These are phyloP conservation scores for Amorphotheca resinae DNA, from an alignment of 495 filamentous ascomycete genomes.

Conservation along the genomic window DNA sequence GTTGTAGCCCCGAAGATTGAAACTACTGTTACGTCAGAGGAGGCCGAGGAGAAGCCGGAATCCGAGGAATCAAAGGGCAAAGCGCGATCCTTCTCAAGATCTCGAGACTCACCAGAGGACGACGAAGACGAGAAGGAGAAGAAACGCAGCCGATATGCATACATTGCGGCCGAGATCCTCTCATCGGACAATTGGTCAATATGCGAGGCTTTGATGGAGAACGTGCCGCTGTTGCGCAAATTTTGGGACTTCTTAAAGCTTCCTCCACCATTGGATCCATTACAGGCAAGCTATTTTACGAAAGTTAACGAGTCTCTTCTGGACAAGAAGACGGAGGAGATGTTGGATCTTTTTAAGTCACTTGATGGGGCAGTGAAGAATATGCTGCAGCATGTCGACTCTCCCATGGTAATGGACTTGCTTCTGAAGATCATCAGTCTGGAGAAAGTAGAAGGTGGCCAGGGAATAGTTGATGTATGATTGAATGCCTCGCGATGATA, in stretches of 20 bases:
- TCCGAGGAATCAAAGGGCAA: slow-evolving; percentile 31
- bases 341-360: slow-evolving; percentile 78
- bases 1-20: slow-evolving; percentile 65
- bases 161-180: slow-evolving; percentile 81
- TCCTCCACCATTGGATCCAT: slow-evolving; percentile 68
- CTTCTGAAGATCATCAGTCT: slow-evolving; percentile 94
- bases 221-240: slow-evolving; percentile 56
- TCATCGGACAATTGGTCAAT: slow-evolving; percentile 97
- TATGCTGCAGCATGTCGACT: slow-evolving; percentile 90
- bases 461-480: slow-evolving; percentile 87
- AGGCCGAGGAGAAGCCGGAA: slow-evolving; percentile 28
- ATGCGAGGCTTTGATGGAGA: slow-evolving; percentile 80
- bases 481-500: neutral
- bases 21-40: slow-evolving; percentile 42
- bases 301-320: slow-evolving; percentile 95
- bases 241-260: slow-evolving; percentile 88
- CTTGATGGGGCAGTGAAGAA: slow-evolving; percentile 68
- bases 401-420: slow-evolving; percentile 97
- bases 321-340: slow-evolving; percentile 95
- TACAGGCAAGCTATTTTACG: slow-evolving; percentile 95
- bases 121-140: slow-evolving; percentile 70
- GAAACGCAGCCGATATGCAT: slow-evolving; percentile 80
- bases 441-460: slow-evolving; percentile 82
- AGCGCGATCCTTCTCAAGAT: slow-evolving; percentile 35
- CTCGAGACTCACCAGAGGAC: slow-evolving; percentile 34